phyloP scores from a whole-genome alignment of 345 rosid genomes.

The Chamaenerion angustifolium region DNA sequence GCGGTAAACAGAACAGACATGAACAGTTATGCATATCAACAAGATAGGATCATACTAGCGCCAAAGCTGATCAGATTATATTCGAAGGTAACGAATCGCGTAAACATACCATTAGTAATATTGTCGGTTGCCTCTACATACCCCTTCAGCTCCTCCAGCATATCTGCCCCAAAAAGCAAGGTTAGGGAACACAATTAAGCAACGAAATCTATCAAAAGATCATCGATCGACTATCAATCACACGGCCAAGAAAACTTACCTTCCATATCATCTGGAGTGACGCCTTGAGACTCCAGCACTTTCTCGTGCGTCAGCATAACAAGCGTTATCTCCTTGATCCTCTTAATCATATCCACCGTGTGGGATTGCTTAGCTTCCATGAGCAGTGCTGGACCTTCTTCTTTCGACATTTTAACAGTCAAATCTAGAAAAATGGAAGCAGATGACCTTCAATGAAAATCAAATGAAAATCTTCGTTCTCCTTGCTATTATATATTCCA shows the following conservation, averaged over 20 bases:
- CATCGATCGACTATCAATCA: too few species aligned
- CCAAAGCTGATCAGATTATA: too few species aligned
- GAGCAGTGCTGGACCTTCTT: conserved; percentile 80
- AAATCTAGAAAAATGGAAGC: neutral
- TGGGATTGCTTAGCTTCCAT: conserved; percentile 92
- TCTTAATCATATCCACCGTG: conserved; percentile 49
- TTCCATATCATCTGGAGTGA: conserved; percentile 58
- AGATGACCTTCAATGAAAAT: too few species aligned
- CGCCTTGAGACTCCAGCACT: conserved; percentile 63
- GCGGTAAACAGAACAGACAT: too few species aligned
- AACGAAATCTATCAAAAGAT: too few species aligned
- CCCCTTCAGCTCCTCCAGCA: conserved; percentile 63
- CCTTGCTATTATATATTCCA: too few species aligned
- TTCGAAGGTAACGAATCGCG: too few species aligned
- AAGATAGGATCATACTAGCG: too few species aligned
- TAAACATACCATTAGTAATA: conserved; percentile 47
- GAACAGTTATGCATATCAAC: too few species aligned
- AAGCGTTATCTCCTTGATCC: conserved; percentile 75
- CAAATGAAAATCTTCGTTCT: too few species aligned
- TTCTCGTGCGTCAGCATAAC: conserved; percentile 68
- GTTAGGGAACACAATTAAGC: neutral
- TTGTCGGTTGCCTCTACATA: conserved; percentile 48
- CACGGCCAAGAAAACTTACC: conserved; percentile 17
- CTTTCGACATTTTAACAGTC: conserved; percentile 41
- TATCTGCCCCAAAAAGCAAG: conserved; percentile 17